Evolutionary conservation across 768 basidiomycete genomes (phyloP).

Genomic region (Asterophora lycoperdoides): DNA sequence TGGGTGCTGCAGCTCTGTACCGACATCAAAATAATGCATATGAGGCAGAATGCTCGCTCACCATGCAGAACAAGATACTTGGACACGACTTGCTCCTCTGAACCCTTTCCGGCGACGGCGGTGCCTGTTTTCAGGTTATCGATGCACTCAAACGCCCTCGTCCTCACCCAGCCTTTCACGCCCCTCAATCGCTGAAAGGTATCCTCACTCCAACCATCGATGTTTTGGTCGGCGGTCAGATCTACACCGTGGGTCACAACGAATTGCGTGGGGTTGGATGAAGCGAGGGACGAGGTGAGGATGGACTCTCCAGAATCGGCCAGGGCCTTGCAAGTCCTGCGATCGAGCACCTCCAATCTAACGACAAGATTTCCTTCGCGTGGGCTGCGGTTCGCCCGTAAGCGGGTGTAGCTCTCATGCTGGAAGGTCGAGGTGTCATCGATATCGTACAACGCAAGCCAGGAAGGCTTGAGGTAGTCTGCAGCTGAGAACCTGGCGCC

Average conservation of each 20-base stretch:
- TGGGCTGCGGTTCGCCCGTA: constrained; percentile 40
- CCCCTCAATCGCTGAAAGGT: constrained; percentile 15
- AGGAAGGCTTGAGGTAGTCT: constrained; percentile 34
- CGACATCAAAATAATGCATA: neutral
- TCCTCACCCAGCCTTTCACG: constrained; percentile 35
- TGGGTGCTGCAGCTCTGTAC: constrained; percentile 18
- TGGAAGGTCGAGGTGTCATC: constrained; percentile 37
- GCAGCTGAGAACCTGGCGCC: constrained; percentile 41
- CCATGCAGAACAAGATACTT: constrained; percentile 40
- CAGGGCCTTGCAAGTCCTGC: constrained; percentile 35
- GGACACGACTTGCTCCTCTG: constrained; percentile 30
- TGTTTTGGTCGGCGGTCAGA: constrained; percentile 10
- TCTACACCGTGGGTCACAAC: constrained; percentile 31
- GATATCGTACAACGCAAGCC: constrained; percentile 50
- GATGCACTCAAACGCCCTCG: constrained; percentile 35
- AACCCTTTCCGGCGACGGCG: constrained; percentile 17
- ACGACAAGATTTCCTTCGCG: constrained; percentile 39
- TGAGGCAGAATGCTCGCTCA: constrained; percentile 14
- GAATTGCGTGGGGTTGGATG: constrained; percentile 25
- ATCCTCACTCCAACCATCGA: constrained; percentile 23
- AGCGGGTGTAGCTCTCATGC: constrained; percentile 39
- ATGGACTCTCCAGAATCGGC: constrained; percentile 30
- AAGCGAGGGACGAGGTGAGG: constrained; percentile 29
- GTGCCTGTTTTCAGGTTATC: constrained; percentile 37
- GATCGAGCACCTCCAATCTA: constrained; percentile 40